Conservation (phyloP, 495 filamentous ascomycete genomes). For the Bombardia bombarda region DNA sequence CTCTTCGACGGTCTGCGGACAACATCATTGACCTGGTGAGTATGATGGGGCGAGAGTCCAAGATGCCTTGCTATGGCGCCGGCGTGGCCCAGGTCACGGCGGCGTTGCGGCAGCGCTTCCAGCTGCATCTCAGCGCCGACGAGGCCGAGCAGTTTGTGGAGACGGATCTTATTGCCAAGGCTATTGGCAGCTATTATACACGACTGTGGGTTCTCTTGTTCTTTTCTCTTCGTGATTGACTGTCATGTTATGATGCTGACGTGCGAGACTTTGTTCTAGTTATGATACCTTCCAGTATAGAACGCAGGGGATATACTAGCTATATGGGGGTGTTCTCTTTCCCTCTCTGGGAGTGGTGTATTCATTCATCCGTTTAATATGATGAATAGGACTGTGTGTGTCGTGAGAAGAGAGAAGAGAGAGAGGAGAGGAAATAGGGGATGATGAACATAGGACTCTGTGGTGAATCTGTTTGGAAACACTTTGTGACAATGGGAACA, state of each 20-base stretch:
- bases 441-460: no score
- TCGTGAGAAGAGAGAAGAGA: no score
- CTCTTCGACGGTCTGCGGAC: constrained; percentile 61
- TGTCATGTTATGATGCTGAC: constrained; percentile 4
- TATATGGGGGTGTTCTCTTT: background rate
- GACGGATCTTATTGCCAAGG: constrained; percentile 61
- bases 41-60: constrained; percentile 67
- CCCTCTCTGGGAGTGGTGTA: no score
- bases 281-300: constrained; percentile 78
- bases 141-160: constrained; percentile 69
- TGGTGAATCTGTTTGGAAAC: no score
- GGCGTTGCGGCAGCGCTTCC: constrained; percentile 57
- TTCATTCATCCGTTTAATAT: no score
- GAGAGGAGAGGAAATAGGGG: no score
- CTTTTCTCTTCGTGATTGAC: background rate
- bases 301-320: constrained; percentile 68
- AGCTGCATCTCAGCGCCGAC: constrained; percentile 64
- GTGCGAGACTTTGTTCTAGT: constrained; percentile 22
- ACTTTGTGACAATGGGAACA: no score
- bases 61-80: constrained; percentile 68
- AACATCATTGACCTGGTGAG: constrained; percentile 64
- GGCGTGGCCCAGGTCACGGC: constrained; percentile 53
- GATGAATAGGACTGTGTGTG: no score
- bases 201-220: constrained; percentile 45
- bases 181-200: constrained; percentile 68